Evolutionary conservation across 352 stramenopile genomes (phyloP).

Genomic region (Globisporangium acanthophoron): DNA sequence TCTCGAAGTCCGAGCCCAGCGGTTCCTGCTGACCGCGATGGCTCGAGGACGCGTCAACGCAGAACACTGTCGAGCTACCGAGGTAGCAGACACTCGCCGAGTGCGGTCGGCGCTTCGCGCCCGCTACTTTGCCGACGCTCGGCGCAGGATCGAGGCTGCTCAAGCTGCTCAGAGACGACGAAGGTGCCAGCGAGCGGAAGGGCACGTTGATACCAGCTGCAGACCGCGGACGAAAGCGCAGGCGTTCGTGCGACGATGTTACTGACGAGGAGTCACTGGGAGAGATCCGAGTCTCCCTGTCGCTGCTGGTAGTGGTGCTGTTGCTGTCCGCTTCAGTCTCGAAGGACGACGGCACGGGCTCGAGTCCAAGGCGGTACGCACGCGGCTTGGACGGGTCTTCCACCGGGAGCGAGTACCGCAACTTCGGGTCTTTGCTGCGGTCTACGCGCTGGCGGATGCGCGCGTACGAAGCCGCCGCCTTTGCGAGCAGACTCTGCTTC

Average conservation of each 20-base stretch:
- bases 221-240: slow-evolving; percentile 31
- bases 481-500: slow-evolving; percentile 24
- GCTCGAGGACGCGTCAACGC: slow-evolving; percentile 19
- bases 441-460: slow-evolving; percentile 26
- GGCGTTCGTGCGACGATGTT: not conserved
- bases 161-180: not conserved
- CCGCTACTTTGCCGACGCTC: slow-evolving; percentile 34
- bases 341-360: slow-evolving; percentile 26
- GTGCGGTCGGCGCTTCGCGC: slow-evolving; percentile 37
- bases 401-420: slow-evolving; percentile 46
- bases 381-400: slow-evolving; percentile 31
- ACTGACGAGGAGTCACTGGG: not conserved
- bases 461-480: slow-evolving; percentile 20
- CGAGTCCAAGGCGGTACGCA: slow-evolving; percentile 49
- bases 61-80: slow-evolving; percentile 48
- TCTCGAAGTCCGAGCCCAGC: slow-evolving; percentile 20
- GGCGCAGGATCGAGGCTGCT: slow-evolving; percentile 4
- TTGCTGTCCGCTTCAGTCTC: not conserved
- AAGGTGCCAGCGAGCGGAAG: slow-evolving; percentile 4
- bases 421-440: slow-evolving; percentile 29
- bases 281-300: not conserved
- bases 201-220: slow-evolving; percentile 15
- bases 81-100: slow-evolving; percentile 56
- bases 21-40: slow-evolving; percentile 6
- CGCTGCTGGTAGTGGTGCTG: slow-evolving; percentile 5